These are phyloP conservation scores for Keithomyces neogunnii DNA, from an alignment of 2,329 filamentous ascomycete species.

Conservation along the genomic window DNA sequence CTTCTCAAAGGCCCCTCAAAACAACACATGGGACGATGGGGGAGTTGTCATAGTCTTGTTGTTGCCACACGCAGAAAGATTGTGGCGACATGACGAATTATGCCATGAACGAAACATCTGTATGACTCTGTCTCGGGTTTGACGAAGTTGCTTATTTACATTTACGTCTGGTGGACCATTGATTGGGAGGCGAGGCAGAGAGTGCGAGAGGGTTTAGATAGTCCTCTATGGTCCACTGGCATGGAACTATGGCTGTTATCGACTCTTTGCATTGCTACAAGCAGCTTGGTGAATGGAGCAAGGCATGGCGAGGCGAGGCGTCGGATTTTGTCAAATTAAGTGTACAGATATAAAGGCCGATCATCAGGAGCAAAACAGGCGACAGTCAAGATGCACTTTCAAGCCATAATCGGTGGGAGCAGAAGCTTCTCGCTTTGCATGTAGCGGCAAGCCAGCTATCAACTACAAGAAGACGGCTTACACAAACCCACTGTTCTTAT, in stretches of 20 bases:
- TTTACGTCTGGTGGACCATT: constrained; percentile 7
- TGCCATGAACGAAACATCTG: not conserved
- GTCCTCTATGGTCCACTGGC: constrained; percentile 28
- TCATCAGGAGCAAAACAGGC: not conserved
- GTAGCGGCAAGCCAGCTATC: too few species aligned
- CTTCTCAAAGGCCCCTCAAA: not conserved
- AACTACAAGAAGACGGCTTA: too few species aligned
- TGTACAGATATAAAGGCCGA: not conserved
- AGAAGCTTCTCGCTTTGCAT: too few species aligned
- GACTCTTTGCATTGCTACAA: not conserved
- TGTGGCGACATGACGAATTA: not conserved
- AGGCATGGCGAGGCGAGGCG: constrained; percentile 13
- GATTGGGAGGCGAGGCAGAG: not conserved
- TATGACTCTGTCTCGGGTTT: not conserved
- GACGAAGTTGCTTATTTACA: not conserved
- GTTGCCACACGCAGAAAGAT: not conserved
- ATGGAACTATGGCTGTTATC: not conserved
- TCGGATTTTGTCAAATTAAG: not conserved
- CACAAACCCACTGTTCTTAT: too few species aligned
- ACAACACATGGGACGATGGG: constrained; percentile 6
- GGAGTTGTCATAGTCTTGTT: not conserved
- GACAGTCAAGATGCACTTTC: not conserved
- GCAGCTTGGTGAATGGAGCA: not conserved
- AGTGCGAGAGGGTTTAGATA: constrained; percentile 42
- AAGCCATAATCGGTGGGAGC: not conserved